A percentile compares a stretch with the other conserved stretches of the same genome.
Conservation (phyloP, 495 filamentous ascomycete species). For the Xylaria nigripes region DNA sequence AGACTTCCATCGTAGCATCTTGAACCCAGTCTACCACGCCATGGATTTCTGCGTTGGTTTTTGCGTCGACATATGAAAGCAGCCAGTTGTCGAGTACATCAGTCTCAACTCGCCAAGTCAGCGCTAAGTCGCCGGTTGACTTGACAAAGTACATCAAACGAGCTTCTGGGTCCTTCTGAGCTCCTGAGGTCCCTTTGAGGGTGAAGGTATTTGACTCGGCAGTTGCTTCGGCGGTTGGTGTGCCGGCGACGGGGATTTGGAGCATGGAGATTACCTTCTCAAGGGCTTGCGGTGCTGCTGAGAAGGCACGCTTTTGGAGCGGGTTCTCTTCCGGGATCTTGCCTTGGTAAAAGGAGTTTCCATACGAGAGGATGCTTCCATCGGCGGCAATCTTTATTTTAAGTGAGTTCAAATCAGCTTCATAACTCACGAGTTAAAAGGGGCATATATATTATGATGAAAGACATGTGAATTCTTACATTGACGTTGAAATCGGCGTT, state of each 20-base stretch:
- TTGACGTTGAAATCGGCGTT: slow-evolving; percentile 52
- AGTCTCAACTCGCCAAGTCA: slow-evolving; percentile 44
- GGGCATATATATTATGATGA: too few species aligned
- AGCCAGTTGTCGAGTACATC: slow-evolving; percentile 44
- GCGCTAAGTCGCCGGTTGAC: slow-evolving; percentile 30
- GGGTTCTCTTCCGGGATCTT: slow-evolving; percentile 26
- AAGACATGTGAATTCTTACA: slow-evolving; percentile 21
- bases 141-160: slow-evolving; percentile 39
- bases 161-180: slow-evolving; percentile 36
- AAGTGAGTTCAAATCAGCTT: slow-evolving; percentile 10
- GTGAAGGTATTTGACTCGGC: slow-evolving; percentile 25
- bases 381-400: slow-evolving; percentile 27
- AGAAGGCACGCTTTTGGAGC: slow-evolving; percentile 27
- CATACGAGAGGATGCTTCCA: slow-evolving; percentile 37
- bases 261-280: slow-evolving; percentile 26
- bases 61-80: slow-evolving; percentile 41
- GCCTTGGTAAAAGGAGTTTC: slow-evolving; percentile 35
- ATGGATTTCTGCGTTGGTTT: slow-evolving; percentile 30
- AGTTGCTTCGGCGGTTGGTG: slow-evolving; percentile 28
- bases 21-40: slow-evolving; percentile 41
- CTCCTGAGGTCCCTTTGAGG: slow-evolving; percentile 32
- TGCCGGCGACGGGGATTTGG: slow-evolving; percentile 26
- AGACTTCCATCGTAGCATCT: slow-evolving; percentile 41
- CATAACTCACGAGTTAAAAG: too few species aligned
- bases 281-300: slow-evolving; percentile 30